Evolutionary conservation across 495 filamentous ascomycete species (phyloP), one percentile per base, ranked within the genome.

Genomic region (Parathielavia appendiculata): DNA sequence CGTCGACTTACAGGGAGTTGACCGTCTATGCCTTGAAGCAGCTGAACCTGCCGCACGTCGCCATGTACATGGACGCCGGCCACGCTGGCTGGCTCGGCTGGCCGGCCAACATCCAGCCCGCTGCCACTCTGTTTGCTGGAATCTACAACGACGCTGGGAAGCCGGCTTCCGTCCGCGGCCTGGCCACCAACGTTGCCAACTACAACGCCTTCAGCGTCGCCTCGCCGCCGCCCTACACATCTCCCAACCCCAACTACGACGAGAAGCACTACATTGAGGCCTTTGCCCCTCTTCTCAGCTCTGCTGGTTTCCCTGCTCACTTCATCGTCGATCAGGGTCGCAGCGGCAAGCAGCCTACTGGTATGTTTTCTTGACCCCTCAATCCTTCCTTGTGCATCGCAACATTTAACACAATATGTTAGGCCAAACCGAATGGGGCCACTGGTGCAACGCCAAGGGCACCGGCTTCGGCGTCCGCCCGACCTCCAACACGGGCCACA

Each of bases 41-140:
- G 62, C 77, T 92, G 48, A 83, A 89, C 73, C 76, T 91, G 22
- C 80, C 82, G 60, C 88, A 92, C 73, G 88, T 92, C 39, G 74
- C 84, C 62, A 90, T 90, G 88, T 92, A 93, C 70, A 67, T 93
- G 51, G 89, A 93, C 67, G 89, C 86, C 57, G 89, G 86, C 69
- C 85, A 88, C 75, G 85, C 78, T 38, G 89, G 89, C 61, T 93
- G 88, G 89, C 78, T 91, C 44, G 89, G 89, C 62, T 93, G 89
- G 89, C 73, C 81, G 46, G 87, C 83, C 57, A 92, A 93, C 76
- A 79, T 91, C 60, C 59, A 75, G 54, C 86, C 86, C 45, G 88
- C 85, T 9, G 89, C 88, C 38, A 67, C 81, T 58, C 77, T 88
- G 56, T 88, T 83, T 60, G 86, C 80, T 50, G 56, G 75, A 45